Base-by-base conservation (phyloP, 768 basidiomycete genomes). In the Termitomyces sp. region DNA sequence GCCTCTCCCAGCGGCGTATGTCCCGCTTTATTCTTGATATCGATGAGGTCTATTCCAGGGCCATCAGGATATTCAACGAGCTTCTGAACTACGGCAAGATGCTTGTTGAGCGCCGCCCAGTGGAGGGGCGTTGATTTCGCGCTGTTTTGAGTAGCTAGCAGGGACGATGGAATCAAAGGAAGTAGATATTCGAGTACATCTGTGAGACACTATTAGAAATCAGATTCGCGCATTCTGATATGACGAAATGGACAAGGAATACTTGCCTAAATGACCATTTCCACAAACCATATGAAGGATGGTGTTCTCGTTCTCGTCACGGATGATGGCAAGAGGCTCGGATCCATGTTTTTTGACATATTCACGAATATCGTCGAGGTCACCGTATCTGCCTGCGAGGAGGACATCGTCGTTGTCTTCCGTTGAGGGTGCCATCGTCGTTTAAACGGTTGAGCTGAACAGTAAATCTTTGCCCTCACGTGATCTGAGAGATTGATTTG, bases 61-160 rank as follows among this genome's bases (percentile, higher is more conserved):
- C 89, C 88, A 22, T 65, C 68, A 0, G 82, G 75, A 65, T 79
- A 81, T 55, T 79, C 73, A 12, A 93, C 83, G 35, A 94, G 83
- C 39, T 76, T 79, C 70, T 87, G 80, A 1, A 82, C 80, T 51
- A 87, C 70, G 7, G 74, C 70, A 3, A 96, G 82, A 66, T 96
- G 95, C 2, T 82, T 77, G 72, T 97, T 98, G 44, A 94, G 73
- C 2, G 91, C 85, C 0, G 95, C 94, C 95, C 95, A 97, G 69
- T 98, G 96, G 7, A 97, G 75, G 7, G 96, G 82, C 2, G 92
- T 96, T 28, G 95, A 96, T 55, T 86, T 81, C 0, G 91, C 81
- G 33, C 71, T 72, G 69, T 97, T 98, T 61, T 83, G 83, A 0
- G 79, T 76, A 2, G 85, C 75, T 22, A 94, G 69, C 7, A 92